Evolutionary conservation across 1,284 basidiomycete species (phyloP), one percentile per base, ranked within the genome.

Genomic region (Termitomyces sp.): DNA sequence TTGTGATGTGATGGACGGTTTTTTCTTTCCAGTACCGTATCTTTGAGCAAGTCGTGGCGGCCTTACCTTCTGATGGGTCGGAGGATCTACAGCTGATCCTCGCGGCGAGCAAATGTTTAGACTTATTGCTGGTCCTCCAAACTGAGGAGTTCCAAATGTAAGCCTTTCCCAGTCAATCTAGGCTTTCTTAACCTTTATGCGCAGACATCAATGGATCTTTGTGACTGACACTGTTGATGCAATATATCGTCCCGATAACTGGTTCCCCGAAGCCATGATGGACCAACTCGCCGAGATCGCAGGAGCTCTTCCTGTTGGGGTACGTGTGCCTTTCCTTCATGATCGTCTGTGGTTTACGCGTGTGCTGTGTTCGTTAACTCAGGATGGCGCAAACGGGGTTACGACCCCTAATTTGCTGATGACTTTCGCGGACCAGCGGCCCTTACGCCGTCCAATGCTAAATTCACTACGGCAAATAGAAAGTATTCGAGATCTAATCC

Each of bases 141-240:
- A 96, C 93, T 0, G 92, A 95, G 62, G 97, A 99, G 66, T 99
- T 99, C 70, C 97, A 99, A 71, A 90, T 97, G 93, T 95, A 65
- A 62, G 85, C 61, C 38, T 31, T 19, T 16, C 19, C 37, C 28
- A 11, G 5, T 11, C 4, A 38, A 42, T 28, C 18, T 24, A 35
- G 26, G 3, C 8, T 35, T 39, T 16, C 30, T 35, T 37, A 5
- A 41, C 8, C 8, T 40, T 33, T 14, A 19, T 46, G 16, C 30
- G n/a, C 54, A 97, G 94, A 60, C 91, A 99, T 68, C 94, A 99
- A 76, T 99, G 97, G 96, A 90, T 97, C 62, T 99, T 99, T 65
- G 85, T 98, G 50, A 97, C 94, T 0, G 97, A 99, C 68, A 98
- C 96, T 0, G 91, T 95, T 5, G 97, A 99, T 64, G 94, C 95